Conservation (phyloP, 208 protist genomes). For the Lotmaria passim region DNA sequence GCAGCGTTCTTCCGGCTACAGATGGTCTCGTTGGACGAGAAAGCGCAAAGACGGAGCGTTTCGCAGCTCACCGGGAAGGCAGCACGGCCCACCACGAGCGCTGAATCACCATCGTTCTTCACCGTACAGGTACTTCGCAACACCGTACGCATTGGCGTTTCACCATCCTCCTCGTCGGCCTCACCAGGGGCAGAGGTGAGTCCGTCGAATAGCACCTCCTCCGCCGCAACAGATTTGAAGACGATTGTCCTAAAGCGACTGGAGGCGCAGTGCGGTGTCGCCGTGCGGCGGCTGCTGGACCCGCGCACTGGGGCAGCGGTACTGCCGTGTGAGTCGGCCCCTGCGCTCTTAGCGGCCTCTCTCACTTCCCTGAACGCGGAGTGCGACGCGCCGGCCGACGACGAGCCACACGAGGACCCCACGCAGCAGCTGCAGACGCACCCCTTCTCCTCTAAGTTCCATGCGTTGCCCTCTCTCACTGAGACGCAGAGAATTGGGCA, state of each 20-base stretch:
- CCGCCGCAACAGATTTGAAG: not conserved
- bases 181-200: not conserved
- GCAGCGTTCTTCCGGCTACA: constrained; percentile 32
- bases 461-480: not conserved
- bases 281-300: constrained; percentile 41
- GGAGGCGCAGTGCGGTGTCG: constrained; percentile 22
- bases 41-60: not conserved
- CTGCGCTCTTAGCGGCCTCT: constrained; percentile 23
- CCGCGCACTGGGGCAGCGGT: constrained; percentile 52
- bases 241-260: constrained; percentile 18
- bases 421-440: constrained; percentile 20
- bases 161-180: not conserved
- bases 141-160: constrained; percentile 25
- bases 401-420: not conserved
- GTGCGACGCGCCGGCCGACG: not conserved
- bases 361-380: constrained; percentile 22
- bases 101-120: constrained; percentile 7
- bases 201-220: not conserved
- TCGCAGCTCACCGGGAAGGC: not conserved
- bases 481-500: constrained; percentile 3
- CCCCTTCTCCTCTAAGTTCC: not conserved
- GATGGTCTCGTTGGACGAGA: constrained; percentile 17
- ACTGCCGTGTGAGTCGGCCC: constrained; percentile 55
- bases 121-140: constrained; percentile 16
- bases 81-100: too few relatives aligned